phyloP scores from a whole-genome alignment of 2,329 filamentous ascomycete genomes.

The Xylaria hypoxylon region DNA sequence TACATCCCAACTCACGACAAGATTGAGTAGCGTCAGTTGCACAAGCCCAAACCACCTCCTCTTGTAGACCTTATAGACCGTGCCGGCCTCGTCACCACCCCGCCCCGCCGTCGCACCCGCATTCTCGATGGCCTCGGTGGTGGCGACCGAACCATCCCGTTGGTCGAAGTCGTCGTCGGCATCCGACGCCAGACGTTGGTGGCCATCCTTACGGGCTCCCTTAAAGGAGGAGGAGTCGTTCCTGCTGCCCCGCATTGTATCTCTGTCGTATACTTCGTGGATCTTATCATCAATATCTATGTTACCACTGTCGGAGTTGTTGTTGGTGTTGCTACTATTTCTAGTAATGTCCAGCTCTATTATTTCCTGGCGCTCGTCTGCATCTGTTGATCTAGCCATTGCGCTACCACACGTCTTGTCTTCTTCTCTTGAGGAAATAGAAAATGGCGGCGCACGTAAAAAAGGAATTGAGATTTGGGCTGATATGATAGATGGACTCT shows the following conservation, averaged over 20 bases:
- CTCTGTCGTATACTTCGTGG: slow-evolving; percentile 41
- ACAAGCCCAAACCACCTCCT: slow-evolving; percentile 88
- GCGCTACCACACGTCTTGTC: not conserved
- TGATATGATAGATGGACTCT: not conserved
- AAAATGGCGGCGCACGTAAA: not conserved
- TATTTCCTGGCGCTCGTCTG: not conserved
- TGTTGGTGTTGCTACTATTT: slow-evolving; percentile 9
- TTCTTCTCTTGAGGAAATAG: not conserved
- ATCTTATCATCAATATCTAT: slow-evolving; percentile 41
- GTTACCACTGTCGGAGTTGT: slow-evolving; percentile 20
- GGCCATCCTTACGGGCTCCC: slow-evolving; percentile 32
- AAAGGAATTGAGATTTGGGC: not conserved
- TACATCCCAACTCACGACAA: slow-evolving; percentile 96
- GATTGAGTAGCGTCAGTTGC: slow-evolving; percentile 88
- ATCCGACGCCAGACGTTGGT: slow-evolving; percentile 41
- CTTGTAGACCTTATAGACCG: slow-evolving; percentile 69
- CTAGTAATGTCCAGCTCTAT: slow-evolving; percentile 25
- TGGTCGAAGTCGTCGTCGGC: slow-evolving; percentile 35
- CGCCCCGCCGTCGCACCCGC: slow-evolving; percentile 34
- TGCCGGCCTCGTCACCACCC: slow-evolving; percentile 34
- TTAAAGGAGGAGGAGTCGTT: not conserved
- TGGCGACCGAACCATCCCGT: slow-evolving; percentile 2
- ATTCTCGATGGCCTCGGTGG: slow-evolving; percentile 32
- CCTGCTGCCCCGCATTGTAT: slow-evolving; percentile 33
- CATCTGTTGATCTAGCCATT: slow-evolving; percentile 17